Conservation (phyloP, 495 filamentous ascomycete genomes). For the Aspergillus saccharolyticus region DNA sequence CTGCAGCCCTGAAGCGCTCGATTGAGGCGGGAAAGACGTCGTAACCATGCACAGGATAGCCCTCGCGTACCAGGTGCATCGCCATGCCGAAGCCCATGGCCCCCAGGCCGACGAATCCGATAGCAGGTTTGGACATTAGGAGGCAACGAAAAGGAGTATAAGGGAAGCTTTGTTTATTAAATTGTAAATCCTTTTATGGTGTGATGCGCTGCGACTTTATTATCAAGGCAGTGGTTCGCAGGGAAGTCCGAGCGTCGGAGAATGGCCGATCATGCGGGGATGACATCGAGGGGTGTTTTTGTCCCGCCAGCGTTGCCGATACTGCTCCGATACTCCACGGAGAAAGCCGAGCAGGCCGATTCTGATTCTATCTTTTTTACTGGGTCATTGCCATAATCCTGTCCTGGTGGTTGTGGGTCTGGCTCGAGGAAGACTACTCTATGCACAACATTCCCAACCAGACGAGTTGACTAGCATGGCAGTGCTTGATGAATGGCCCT, state of each 20-base stretch:
- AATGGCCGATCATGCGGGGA: background rate
- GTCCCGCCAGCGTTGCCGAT: too few species aligned
- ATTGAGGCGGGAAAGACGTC: slow-evolving; percentile 71
- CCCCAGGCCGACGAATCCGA: slow-evolving; percentile 79
- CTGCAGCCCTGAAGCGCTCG: slow-evolving; percentile 61
- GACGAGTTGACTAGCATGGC: background rate
- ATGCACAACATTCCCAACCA: background rate
- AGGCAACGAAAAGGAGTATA: too few species aligned
- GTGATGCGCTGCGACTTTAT: background rate
- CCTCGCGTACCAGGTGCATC: slow-evolving; percentile 64
- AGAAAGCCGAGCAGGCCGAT: background rate
- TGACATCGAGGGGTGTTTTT: too few species aligned
- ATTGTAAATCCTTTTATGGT: too few species aligned
- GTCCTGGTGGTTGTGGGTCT: too few species aligned
- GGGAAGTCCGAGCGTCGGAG: background rate
- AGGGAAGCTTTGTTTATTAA: too few species aligned
- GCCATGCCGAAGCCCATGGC: slow-evolving; percentile 91
- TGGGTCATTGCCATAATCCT: too few species aligned
- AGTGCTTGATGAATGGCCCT: background rate
- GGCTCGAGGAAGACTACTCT: background rate
- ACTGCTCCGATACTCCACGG: background rate
- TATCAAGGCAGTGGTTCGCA: background rate
- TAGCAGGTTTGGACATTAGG: slow-evolving; percentile 42
- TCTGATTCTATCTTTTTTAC: background rate
- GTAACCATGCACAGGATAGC: slow-evolving; percentile 66